Evolutionary conservation across 345 rosid genomes (phyloP), one percentile per base, ranked within the genome.

Genomic region (Acer negundo): DNA sequence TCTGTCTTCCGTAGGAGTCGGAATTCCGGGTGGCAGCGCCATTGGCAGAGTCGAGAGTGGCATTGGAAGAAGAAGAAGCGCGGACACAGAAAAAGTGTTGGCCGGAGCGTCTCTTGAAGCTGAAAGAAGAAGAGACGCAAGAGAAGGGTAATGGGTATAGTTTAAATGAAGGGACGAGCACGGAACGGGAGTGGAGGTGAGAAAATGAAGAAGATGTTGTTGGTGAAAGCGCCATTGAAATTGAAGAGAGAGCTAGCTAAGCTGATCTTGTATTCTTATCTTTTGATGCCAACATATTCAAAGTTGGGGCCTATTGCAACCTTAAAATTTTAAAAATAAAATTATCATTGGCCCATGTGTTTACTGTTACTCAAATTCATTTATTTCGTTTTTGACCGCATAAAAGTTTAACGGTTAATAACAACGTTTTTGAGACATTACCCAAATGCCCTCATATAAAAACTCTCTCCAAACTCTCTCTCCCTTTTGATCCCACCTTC

Each of bases 1-100:
- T 91, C 86, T 79, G 91, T 31, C 98, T 77, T 17, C 99, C 98
- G 67, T 86, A 92, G 64, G 88, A 80, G 67, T 84, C 31, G 24
- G 59, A 80, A 2, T 83, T 86, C 35, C 15, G 78, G 68, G 79
- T 73, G 69, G 79, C 58, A 59, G 90, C 87, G 31, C 96, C 98
- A 68, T 92, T 88, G 3, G 86, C 78, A 19, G 92, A 85, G 26
- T 86, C 88, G 4, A 86, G 71, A 63, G 85, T 73, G 0, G 85
- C 82, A 70, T 69, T 77, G 3, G 78, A 55, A 72, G 85, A 69
- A 51, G 84, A 38, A 64, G 80, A 58, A 72, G 77, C 72, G 24
- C 61, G 31, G 24, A 20, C 67, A 59, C 62, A 56, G 10, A 31
- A 56, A 49, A 68, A 61, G 55, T 76, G 83, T 23, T 69, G 38